Evolutionary conservation across 805 yeast genomes (phyloP), one percentile per base, ranked within the genome.

Genomic region (Kluyveromyces dobzhanskii): DNA sequence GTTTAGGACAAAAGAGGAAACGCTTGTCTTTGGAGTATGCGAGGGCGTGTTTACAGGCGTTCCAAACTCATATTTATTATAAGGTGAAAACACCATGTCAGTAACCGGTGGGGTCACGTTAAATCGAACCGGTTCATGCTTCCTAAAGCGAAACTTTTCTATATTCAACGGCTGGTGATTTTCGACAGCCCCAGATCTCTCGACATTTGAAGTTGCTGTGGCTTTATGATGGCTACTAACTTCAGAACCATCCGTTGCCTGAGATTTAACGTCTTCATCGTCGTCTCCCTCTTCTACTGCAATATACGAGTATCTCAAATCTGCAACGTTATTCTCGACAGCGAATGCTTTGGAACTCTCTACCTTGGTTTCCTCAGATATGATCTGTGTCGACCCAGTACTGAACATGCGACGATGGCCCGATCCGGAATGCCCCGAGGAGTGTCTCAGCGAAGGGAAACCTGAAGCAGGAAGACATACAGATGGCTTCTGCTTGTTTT

Each of bases 381-480:
- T 30, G 28, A 35, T 35, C 11, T 23, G 12, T 12, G 32, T 28
- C 24, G 38, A 27, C 3, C 32, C 32, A 5, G 38, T 18, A 17
- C 32, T 28, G 32, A 18, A 26, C 11, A 27, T 35, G 16, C 38
- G 23, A n/a, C 38, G 24, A 17, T 35, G 32, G 24, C 18, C 14
- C 3, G 10, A 16, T 11, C 7, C 21, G 16, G 30, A n/a, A 21
- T 16, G 17, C 12, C 5, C 31, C 8, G 21, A 11, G 9, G 40
- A 12, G 17, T 40, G 41, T 38, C 57, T 44, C 34, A 56, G 37
- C 4, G 61, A 57, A 11, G 54, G 59, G 28, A 59, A 59, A n/a
- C 50, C 53, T 1, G 61, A 51, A 4, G 64, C 64, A 2, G 64
- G 64, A 34, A 54, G 40, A 42, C 61, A 57, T 9, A 54, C 26